phyloP scores from a whole-genome alignment of 495 filamentous ascomycete species.

The Penicillium robsamsonii region DNA sequence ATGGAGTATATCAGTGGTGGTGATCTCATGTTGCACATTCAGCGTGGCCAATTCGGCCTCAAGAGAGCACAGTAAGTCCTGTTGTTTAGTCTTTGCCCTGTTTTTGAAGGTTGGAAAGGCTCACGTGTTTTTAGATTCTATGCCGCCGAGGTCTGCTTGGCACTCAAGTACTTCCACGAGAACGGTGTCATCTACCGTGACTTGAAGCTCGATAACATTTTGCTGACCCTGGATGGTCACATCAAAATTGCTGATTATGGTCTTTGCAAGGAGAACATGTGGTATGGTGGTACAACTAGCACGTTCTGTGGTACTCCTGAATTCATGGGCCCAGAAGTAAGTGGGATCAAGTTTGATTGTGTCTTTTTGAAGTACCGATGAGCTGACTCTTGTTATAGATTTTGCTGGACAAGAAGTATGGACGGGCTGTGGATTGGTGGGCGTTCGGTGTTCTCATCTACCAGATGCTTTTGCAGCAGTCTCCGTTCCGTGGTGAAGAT shows the following conservation, averaged over 20 bases:
- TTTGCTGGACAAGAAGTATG: conserved; percentile 97
- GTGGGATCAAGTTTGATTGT: conserved; percentile 15
- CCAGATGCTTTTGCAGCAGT: conserved; percentile 99
- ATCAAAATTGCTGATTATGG: conserved; percentile 99
- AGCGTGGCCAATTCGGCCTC: conserved; percentile 90
- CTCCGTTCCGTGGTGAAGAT: conserved; percentile 97
- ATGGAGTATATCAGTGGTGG: conserved; percentile 99
- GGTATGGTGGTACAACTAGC: conserved; percentile 93
- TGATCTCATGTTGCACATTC: conserved; percentile 99
- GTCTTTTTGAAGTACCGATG: background rate
- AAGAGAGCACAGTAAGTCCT: conserved; percentile 88
- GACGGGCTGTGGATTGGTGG: conserved; percentile 99
- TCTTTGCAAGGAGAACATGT: conserved; percentile 99
- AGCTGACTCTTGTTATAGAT: conserved; percentile 58
- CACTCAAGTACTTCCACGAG: conserved; percentile 98
- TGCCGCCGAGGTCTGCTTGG: conserved; percentile 93
- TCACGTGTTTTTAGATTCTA: conserved; percentile 73
- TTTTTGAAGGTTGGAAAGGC: background rate
- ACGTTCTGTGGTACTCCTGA: conserved; percentile 99
- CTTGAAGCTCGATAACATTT: conserved; percentile 98
- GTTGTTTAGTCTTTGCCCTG: background rate
- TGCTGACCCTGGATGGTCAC: conserved; percentile 92
- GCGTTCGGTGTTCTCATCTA: conserved; percentile 99
- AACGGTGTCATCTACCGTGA: conserved; percentile 99
- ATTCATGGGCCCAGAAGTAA: conserved; percentile 98